A percentile compares a stretch with the other conserved stretches of the same genome.
Conservation (phyloP, 2,329 filamentous ascomycete species). For the Penicillium aurantiogriseum region DNA sequence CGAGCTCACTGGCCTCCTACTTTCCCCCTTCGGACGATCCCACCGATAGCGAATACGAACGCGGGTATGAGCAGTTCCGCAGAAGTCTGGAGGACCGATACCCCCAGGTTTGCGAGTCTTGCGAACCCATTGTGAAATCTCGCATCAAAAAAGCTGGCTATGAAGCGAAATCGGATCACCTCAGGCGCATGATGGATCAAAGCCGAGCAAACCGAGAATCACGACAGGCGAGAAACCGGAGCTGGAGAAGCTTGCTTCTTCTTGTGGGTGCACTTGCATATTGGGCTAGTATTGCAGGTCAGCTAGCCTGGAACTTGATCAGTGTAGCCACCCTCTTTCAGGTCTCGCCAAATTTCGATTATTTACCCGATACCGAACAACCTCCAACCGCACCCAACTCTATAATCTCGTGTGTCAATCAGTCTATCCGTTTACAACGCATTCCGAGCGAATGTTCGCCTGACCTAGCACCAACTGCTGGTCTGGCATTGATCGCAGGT, state of each 20-base stretch:
- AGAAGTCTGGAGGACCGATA: conserved; percentile 75
- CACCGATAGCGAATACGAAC: conserved; percentile 66
- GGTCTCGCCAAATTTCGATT: not conserved
- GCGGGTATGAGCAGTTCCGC: conserved; percentile 67
- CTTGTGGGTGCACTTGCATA: conserved; percentile 44
- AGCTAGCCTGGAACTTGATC: conserved; percentile 44
- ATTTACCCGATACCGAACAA: conserved; percentile 2
- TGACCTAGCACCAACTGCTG: conserved; percentile 36
- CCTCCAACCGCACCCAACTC: conserved; percentile 16
- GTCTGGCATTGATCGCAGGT: conserved; percentile 42
- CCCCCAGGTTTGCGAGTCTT: conserved; percentile 81
- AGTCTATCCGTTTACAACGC: conserved; percentile 18
- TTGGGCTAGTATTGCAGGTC: conserved; percentile 44
- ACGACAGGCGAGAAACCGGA: conserved; percentile 35
- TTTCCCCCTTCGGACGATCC: conserved; percentile 65
- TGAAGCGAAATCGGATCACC: conserved; percentile 76
- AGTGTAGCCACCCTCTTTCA: conserved; percentile 30
- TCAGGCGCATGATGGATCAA: conserved; percentile 71
- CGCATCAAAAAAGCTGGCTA: conserved; percentile 72
- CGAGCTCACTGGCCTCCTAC: conserved; percentile 74
- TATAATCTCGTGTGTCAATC: conserved; percentile 22
- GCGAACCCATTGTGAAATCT: conserved; percentile 70
- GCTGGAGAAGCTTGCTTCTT: conserved; percentile 47
- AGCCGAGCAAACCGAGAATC: conserved; percentile 42
- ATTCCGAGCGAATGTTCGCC: conserved; percentile 30